phyloP scores from a whole-genome alignment of 179 eudicot species.

The Nepenthes alata region DNA sequence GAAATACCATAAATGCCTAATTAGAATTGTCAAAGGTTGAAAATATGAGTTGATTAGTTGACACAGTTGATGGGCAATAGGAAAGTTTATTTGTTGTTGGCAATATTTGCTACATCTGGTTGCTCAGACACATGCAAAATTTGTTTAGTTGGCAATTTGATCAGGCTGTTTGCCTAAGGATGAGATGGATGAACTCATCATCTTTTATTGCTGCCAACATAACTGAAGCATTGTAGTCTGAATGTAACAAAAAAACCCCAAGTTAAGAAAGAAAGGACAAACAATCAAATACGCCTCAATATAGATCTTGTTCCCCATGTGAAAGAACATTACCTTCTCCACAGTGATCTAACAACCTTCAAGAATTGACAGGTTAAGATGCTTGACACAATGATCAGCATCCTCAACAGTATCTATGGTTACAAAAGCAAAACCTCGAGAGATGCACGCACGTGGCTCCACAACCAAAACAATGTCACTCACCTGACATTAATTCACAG shows the following conservation, averaged over 20 bases:
- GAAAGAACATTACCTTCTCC: slow-evolving; percentile 55
- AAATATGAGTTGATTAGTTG: slow-evolving; percentile 94
- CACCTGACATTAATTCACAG: slow-evolving; percentile 22
- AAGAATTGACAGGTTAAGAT: slow-evolving; percentile 80
- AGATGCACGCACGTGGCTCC: slow-evolving; percentile 83
- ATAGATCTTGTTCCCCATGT: background rate
- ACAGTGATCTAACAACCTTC: slow-evolving; percentile 94
- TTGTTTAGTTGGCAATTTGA: slow-evolving; percentile 92
- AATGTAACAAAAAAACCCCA: slow-evolving; percentile 89
- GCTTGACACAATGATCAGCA: slow-evolving; percentile 75
- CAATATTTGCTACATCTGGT: slow-evolving; percentile 89
- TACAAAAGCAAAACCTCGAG: slow-evolving; percentile 91
- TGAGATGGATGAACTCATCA: slow-evolving; percentile 83
- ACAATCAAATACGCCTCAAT: slow-evolving; percentile 20
- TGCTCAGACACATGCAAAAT: slow-evolving; percentile 84
- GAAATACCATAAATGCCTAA: slow-evolving; percentile 80
- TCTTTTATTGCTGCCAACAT: slow-evolving; percentile 96
- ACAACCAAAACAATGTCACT: slow-evolving; percentile 53
- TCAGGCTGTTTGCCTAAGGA: slow-evolving; percentile 72
- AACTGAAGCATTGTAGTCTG: slow-evolving; percentile 89
- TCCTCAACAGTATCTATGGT: slow-evolving; percentile 68
- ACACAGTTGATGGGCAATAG: slow-evolving; percentile 72
- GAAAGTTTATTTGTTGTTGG: slow-evolving; percentile 85
- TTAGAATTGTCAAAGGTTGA: slow-evolving; percentile 68
- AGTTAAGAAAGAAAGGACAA: slow-evolving; percentile 44